Percentiles rank a stretch among this genome's conserved stretches.
Evolutionary conservation across 176 grass and related monocot species (phyloP).

Genomic region (Musa acuminata): DNA sequence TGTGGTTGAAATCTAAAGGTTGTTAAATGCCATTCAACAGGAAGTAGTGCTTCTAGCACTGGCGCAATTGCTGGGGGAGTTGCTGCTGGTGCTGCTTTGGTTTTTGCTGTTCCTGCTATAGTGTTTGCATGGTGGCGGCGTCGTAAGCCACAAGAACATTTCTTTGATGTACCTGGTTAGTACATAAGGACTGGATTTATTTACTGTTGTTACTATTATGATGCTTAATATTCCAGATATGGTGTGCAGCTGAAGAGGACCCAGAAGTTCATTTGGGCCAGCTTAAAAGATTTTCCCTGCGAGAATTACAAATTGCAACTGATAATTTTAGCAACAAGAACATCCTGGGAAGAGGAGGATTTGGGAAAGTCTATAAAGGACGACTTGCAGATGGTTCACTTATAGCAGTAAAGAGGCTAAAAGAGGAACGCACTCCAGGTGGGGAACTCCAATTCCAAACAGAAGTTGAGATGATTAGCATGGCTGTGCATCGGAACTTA

Average conservation of each 20-base stretch:
- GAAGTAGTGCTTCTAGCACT: constrained; percentile 18
- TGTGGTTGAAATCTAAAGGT: neutral
- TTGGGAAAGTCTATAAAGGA: constrained; percentile 19
- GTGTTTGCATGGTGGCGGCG: constrained; percentile 16
- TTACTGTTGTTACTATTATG: neutral
- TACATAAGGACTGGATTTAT: neutral
- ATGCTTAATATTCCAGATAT: neutral
- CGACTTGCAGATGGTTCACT: constrained; percentile 19
- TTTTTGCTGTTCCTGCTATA: constrained; percentile 13
- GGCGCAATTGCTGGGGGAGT: constrained; percentile 17
- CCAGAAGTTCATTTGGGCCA: constrained; percentile 17
- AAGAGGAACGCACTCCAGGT: constrained; percentile 17
- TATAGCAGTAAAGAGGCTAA: constrained; percentile 17
- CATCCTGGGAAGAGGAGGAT: constrained; percentile 15
- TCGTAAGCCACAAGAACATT: constrained; percentile 16
- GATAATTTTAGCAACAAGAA: constrained; percentile 16
- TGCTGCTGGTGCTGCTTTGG: constrained; percentile 15
- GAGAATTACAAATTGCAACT: constrained; percentile 17
- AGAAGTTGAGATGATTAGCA: constrained; percentile 19
- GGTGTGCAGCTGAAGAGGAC: constrained; percentile 12
- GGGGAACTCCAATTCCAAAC: constrained; percentile 16
- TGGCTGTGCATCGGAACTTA: constrained; percentile 15
- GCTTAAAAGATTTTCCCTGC: constrained; percentile 17
- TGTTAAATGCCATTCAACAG: neutral
- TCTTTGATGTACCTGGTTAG: constrained; percentile 20